phyloP scores from a whole-genome alignment of 768 basidiomycete genomes.

The Pisolithus orientalis region DNA sequence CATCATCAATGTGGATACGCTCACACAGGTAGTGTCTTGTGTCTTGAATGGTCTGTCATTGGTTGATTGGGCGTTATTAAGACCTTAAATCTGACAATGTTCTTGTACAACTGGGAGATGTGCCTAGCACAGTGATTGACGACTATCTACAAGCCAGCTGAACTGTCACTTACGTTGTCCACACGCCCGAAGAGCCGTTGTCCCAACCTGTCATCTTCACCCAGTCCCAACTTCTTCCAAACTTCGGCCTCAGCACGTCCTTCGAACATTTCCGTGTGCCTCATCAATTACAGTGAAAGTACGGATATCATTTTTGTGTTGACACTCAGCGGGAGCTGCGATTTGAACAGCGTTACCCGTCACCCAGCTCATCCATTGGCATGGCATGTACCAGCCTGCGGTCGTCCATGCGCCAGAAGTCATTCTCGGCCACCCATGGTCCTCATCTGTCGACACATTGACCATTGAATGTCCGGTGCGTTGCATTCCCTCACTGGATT shows the following conservation, averaged over 20 bases:
- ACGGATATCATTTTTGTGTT: not conserved
- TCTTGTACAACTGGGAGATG: conserved; percentile 6
- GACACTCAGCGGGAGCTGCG: not conserved
- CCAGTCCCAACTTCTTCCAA: conserved; percentile 21
- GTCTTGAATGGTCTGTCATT: not conserved
- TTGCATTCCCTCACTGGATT: not conserved
- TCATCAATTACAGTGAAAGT: conserved; percentile 19
- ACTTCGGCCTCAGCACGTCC: conserved; percentile 7
- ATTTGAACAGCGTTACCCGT: not conserved
- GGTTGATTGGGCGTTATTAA: not conserved
- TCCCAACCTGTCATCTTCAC: conserved; percentile 20
- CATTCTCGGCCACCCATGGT: conserved; percentile 16
- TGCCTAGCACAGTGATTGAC: too few relatives aligned
- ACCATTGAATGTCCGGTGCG: conserved; percentile 22
- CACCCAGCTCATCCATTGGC: not conserved
- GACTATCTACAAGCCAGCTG: not conserved
- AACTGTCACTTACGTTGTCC: not conserved
- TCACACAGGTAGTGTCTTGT: conserved; percentile 13
- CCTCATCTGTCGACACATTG: conserved; percentile 22
- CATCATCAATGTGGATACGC: conserved; percentile 18
- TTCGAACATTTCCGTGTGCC: conserved; percentile 10
- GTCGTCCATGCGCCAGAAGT: conserved; percentile 22
- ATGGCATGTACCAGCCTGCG: conserved; percentile 4
- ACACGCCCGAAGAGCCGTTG: conserved; percentile 8
- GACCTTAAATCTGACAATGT: conserved; percentile 20